These are phyloP conservation scores for Solanum ahanhuiri DNA, from an alignment of 257 asterid genomes.

Conservation along the genomic window DNA sequence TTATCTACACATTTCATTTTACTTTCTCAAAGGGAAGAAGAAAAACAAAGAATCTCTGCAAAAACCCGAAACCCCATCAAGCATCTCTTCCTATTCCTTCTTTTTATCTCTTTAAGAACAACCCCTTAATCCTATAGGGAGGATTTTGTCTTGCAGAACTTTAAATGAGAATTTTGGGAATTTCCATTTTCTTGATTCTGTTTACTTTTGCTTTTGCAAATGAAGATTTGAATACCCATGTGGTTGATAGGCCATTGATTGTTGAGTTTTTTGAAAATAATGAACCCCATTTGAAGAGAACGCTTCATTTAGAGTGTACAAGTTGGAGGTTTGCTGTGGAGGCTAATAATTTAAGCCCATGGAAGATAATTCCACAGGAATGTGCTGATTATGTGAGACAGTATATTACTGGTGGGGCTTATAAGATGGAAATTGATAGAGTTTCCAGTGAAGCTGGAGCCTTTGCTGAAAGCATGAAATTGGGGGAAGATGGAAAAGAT, in stretches of 20 bases:
- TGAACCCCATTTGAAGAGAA: slow-evolving; percentile 17
- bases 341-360: slow-evolving; percentile 67
- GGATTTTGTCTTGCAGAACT: neutral
- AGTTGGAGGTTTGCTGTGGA: slow-evolving; percentile 87
- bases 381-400: slow-evolving; percentile 61
- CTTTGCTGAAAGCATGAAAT: slow-evolving; percentile 33
- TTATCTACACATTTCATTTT: neutral
- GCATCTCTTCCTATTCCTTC: neutral
- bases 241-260: slow-evolving; percentile 18
- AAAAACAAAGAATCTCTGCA: neutral
- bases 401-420: slow-evolving; percentile 43
- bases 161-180: slow-evolving; percentile 19
- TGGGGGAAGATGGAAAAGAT: slow-evolving; percentile 40
- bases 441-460: slow-evolving; percentile 39
- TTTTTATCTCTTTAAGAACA: neutral
- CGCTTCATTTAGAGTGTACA: slow-evolving; percentile 30
- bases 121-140: neutral
- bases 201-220: slow-evolving; percentile 15
- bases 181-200: slow-evolving; percentile 17
- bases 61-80: neutral
- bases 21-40: neutral
- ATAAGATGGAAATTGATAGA: slow-evolving; percentile 40
- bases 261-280: slow-evolving; percentile 18
- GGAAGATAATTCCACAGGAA: slow-evolving; percentile 54
- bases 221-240: slow-evolving; percentile 9